Base-by-base conservation (phyloP, 257 asterid genomes). In the Asclepias syriaca region DNA sequence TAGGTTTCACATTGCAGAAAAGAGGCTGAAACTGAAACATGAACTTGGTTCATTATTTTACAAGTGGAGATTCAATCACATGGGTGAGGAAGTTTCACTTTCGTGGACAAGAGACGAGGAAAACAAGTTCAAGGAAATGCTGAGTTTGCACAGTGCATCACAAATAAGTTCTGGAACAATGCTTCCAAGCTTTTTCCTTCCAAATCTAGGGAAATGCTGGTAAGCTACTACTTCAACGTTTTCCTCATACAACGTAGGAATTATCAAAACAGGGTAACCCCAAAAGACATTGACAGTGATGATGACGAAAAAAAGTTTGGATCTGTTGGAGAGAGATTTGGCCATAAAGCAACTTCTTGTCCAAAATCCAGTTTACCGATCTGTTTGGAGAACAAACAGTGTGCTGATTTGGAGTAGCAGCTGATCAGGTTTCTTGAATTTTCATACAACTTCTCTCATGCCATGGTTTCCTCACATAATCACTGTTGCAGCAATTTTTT, bases 41-140 rank as follows among this genome's bases (percentile, higher is more conserved):
- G 96, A 88, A 66, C 82, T 90, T 4, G 87, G 94, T 45, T 24
- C 8, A 0, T 69, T 81, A 22, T 92, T 90, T 75, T 72, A 79
- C 58, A 73, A 3, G 46, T 90, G 96, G 96, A 78, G 81, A 66
- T 88, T 92, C 74, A 21, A 88, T 77, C 83, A 70, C 69, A 92
- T 88, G 98, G 96, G 98, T 4, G 98, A 92, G 85, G 98, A 92
- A 80, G 90, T 90, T 75, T 90, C 96, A 1, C 89, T 92, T 66
- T 90, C 91, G 32, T 92, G 98, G 98, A 85, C 88, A 10, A 68
- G 64, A 61, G 86, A 85, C 67, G 94, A 90, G 79, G 96, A 85
- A 69, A 70, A 68, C 15, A 76, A 59, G 43, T 92, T 90, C 84
- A 88, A 87, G 80, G 83, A 77, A 65, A 77, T 77, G 76, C 72